Conservation (phyloP, 2,329 filamentous ascomycete genomes). For the Hypoxylon sp. region DNA sequence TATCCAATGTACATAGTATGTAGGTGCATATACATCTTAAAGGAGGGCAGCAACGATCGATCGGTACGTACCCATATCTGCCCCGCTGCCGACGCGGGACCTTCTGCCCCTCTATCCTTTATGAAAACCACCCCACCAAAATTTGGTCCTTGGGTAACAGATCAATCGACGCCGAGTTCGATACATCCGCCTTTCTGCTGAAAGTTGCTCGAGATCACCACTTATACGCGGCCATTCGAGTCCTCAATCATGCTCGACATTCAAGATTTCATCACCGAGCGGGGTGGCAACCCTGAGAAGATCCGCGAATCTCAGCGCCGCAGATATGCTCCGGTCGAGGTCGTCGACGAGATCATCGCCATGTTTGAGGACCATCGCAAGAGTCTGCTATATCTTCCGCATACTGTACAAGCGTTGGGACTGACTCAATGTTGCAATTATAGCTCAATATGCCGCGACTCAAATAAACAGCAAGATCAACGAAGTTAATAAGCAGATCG, state of each 20-base stretch:
- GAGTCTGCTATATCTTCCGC: slow-evolving; percentile 61
- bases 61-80: slow-evolving; percentile 25
- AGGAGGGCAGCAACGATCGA: not conserved
- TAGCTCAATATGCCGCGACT: slow-evolving; percentile 80
- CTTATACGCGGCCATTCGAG: not conserved
- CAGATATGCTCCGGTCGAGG: slow-evolving; percentile 82
- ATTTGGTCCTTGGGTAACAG: slow-evolving; percentile 34
- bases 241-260: slow-evolving; percentile 65
- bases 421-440: slow-evolving; percentile 19
- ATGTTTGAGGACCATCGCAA: slow-evolving; percentile 87
- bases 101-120: slow-evolving; percentile 34
- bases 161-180: slow-evolving; percentile 17
- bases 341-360: slow-evolving; percentile 90
- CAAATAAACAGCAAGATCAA: slow-evolving; percentile 90
- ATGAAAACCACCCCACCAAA: slow-evolving; percentile 44
- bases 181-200: not conserved
- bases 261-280: slow-evolving; percentile 81
- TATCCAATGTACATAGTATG: too few relatives aligned
- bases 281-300: slow-evolving; percentile 89
- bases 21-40: not conserved
- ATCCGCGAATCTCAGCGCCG: slow-evolving; percentile 92
- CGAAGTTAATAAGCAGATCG: slow-evolving; percentile 89
- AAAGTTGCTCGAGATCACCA: not conserved
- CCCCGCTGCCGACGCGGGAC: slow-evolving; percentile 28
- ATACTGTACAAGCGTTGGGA: not conserved